Evolutionary conservation across 108 stramenopile genomes (phyloP).

Genomic region (Nannochloropsis gaditana): DNA sequence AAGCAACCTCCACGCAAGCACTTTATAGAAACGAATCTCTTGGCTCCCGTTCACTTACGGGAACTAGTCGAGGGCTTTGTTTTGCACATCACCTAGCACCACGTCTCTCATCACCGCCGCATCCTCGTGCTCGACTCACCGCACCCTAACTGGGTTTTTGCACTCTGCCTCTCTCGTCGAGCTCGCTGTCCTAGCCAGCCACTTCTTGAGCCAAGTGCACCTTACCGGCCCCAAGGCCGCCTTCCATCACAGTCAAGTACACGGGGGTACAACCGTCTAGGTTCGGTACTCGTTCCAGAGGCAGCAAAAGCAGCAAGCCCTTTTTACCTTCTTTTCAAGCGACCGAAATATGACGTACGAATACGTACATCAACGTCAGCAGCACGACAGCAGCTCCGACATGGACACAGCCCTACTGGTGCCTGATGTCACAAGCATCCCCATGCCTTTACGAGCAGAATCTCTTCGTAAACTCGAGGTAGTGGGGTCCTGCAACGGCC

Average conservation of each 20-base stretch:
- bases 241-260: neutral
- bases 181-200: too few species aligned
- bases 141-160: too few species aligned
- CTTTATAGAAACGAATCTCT: neutral
- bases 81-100: constrained; percentile 19
- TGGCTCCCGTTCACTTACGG: neutral
- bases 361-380: neutral
- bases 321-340: neutral
- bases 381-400: neutral
- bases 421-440: neutral
- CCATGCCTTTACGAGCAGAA: neutral
- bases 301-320: constrained; percentile 8
- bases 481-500: neutral
- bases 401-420: neutral
- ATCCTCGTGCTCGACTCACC: neutral
- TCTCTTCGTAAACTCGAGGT: neutral
- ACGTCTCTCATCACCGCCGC: neutral
- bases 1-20: neutral
- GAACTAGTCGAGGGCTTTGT: neutral
- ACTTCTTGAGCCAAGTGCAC: too few species aligned
- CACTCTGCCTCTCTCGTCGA: too few species aligned
- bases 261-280: constrained; percentile 9
- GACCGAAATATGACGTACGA: neutral
- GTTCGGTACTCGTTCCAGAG: neutral
- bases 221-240: neutral